Conservation (phyloP, 805 yeast genomes). For the Grigorovia transvaalensis region DNA sequence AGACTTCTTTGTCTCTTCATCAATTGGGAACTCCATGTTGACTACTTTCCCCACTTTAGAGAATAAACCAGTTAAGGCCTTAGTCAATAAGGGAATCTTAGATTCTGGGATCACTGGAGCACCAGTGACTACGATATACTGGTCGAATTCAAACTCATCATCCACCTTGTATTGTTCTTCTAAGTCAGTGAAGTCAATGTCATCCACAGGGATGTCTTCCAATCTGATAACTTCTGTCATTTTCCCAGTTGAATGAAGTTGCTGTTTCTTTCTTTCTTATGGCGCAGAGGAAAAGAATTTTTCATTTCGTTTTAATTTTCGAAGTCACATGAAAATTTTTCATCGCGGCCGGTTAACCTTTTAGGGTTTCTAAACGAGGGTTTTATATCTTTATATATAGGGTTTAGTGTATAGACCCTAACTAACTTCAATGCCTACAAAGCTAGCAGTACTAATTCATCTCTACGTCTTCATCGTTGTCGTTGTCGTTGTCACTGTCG, state of each 20-base stretch:
- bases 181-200: constrained; percentile 73
- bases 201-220: constrained; percentile 46
- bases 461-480: constrained; percentile 9
- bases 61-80: constrained; percentile 76
- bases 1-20: constrained; percentile 57
- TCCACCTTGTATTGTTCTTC: constrained; percentile 64
- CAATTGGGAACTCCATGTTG: constrained; percentile 73
- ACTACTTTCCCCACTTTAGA: constrained; percentile 65
- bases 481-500: constrained; percentile 12
- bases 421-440: no score
- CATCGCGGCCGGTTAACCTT: neutral
- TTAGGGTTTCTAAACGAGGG: neutral
- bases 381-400: no score
- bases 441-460: neutral
- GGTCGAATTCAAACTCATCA: constrained; percentile 49
- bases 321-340: neutral
- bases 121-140: constrained; percentile 82
- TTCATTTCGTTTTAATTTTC: no score
- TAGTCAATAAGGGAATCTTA: constrained; percentile 72
- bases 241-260: constrained; percentile 9
- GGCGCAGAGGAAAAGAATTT: no score
- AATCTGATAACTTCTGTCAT: constrained; percentile 27
- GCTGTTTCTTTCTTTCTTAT: no score
- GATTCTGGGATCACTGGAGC: constrained; percentile 91
- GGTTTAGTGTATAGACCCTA: no score